Evolutionary conservation across 78 protist species (phyloP).

Genomic region (Diacronema lutheri): DNA sequence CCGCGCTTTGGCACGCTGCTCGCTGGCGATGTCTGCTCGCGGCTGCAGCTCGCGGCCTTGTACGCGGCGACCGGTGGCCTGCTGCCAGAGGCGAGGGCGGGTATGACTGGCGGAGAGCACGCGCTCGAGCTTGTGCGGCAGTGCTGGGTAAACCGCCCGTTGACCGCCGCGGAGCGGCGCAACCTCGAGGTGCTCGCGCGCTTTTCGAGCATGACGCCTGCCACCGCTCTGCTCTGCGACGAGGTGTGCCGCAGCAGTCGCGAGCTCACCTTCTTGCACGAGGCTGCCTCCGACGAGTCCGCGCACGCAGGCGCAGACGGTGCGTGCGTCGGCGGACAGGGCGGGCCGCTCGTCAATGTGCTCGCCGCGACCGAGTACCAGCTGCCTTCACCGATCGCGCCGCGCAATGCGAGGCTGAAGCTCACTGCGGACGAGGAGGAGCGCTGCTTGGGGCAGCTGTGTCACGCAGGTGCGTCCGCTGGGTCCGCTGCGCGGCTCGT

Average conservation of each 20-base stretch:
- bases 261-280: not conserved
- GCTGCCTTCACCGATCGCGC: too few species aligned
- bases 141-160: not conserved
- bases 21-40: not conserved
- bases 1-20: not conserved
- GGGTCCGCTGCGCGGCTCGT: too few species aligned
- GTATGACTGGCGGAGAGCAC: not conserved
- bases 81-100: not conserved
- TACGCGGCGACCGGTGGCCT: slow-evolving; percentile 10
- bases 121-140: slow-evolving; percentile 2
- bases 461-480: too few species aligned
- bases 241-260: not conserved
- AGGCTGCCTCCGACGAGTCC: not conserved
- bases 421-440: too few species aligned
- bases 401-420: too few species aligned
- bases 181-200: not conserved
- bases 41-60: slow-evolving; percentile 12
- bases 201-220: not conserved
- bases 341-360: not conserved
- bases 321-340: not conserved
- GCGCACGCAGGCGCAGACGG: not conserved
- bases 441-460: too few species aligned
- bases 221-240: not conserved
- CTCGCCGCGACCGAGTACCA: not conserved
- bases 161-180: not conserved